phyloP scores from a whole-genome alignment of 805 yeast genomes.

The Soucietia sequanensis region DNA sequence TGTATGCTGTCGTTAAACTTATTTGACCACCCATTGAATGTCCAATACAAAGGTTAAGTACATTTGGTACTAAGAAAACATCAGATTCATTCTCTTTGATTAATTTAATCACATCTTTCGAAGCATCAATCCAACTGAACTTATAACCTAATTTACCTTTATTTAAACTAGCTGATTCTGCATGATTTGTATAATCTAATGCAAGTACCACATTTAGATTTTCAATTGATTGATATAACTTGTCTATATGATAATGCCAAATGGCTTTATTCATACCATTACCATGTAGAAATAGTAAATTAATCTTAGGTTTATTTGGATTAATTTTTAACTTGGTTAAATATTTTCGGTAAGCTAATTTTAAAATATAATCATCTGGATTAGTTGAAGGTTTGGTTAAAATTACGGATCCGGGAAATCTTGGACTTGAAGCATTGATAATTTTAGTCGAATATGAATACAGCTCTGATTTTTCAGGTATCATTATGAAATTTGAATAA shows the following conservation, averaged over 20 bases:
- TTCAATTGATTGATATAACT: constrained; percentile 5
- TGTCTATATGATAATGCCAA: constrained; percentile 11
- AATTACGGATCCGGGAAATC: constrained; percentile 5
- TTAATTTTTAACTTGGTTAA: not conserved
- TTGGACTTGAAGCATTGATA: constrained; percentile 1
- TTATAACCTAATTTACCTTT: constrained; percentile 5
- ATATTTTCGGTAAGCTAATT: constrained; percentile 6
- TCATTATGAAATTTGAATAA: too few species aligned
- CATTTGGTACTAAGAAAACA: constrained; percentile 2
- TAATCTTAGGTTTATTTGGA: constrained; percentile 2
- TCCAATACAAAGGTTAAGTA: constrained; percentile 9
- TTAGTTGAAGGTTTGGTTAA: constrained; percentile 1
- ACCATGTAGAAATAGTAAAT: constrained; percentile 11
- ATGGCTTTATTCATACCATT: constrained; percentile 13
- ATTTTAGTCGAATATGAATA: constrained; percentile 3
- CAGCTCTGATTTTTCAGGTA: constrained; percentile 2
- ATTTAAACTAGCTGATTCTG: constrained; percentile 8
- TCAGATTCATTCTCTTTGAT: constrained; percentile 4
- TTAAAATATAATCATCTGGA: constrained; percentile 2
- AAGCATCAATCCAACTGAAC: constrained; percentile 8
- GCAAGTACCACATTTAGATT: constrained; percentile 8
- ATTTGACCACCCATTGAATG: constrained; percentile 12
- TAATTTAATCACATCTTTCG: constrained; percentile 7
- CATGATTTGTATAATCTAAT: constrained; percentile 10
- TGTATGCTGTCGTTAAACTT: constrained; percentile 3